Evolutionary conservation across 176 grass and related monocot genomes (phyloP).

Genomic region (Alopecurus myosuroides): DNA sequence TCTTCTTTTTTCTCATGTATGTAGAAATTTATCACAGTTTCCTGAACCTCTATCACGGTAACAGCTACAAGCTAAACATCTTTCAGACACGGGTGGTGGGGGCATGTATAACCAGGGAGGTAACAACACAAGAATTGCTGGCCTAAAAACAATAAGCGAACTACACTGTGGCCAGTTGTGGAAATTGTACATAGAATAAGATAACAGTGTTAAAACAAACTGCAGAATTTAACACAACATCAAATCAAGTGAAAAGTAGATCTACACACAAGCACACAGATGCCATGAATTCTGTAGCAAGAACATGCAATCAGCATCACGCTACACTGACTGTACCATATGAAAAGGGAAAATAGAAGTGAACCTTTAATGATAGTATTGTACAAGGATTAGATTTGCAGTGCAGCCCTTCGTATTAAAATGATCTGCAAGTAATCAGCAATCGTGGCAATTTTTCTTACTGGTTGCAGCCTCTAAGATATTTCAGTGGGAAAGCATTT

Average conservation of each 20-base stretch:
- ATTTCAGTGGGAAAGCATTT: too few relatives aligned
- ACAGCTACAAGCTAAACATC: too few relatives aligned
- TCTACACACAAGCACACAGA: constrained; percentile 5
- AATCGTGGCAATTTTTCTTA: constrained; percentile 3
- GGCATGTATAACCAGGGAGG: too few relatives aligned
- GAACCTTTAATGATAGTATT: constrained; percentile 14
- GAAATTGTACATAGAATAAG: too few relatives aligned
- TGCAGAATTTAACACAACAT: neutral
- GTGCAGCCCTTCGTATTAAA: constrained; percentile 10
- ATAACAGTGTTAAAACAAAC: neutral
- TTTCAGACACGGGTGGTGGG: too few relatives aligned
- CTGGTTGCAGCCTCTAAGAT: too few relatives aligned
- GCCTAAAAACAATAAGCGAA: too few relatives aligned
- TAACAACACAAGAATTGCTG: too few relatives aligned
- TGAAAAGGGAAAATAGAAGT: constrained; percentile 1
- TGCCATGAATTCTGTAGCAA: neutral
- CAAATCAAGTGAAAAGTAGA: neutral
- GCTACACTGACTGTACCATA: neutral
- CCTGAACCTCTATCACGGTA: too few relatives aligned
- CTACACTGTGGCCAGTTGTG: too few relatives aligned
- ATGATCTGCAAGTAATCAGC: constrained; percentile 18
- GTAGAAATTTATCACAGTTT: too few relatives aligned
- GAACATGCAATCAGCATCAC: neutral
- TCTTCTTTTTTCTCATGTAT: too few relatives aligned
- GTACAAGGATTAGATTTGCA: constrained; percentile 20